phyloP scores from a whole-genome alignment of 208 protist genomes.

The Trypanosoma caninum region DNA sequence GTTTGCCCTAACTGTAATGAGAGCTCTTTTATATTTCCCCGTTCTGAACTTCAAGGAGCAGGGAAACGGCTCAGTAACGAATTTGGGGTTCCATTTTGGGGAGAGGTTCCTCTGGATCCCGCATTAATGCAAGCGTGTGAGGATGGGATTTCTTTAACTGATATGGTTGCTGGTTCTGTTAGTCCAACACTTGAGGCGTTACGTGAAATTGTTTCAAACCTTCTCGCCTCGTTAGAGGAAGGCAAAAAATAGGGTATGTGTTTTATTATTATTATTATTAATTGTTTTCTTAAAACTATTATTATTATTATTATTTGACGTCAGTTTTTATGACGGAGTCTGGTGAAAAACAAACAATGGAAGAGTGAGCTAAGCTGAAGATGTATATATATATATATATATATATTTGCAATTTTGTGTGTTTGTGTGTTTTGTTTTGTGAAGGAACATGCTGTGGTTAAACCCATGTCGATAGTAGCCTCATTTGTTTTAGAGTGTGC shows the following conservation, averaged over 20 bases:
- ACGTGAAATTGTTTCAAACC: slow-evolving; percentile 34
- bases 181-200: slow-evolving; percentile 52
- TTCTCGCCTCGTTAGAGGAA: slow-evolving; percentile 39
- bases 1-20: slow-evolving; percentile 93
- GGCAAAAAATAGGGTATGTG: neutral
- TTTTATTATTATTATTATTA: slow-evolving; percentile 1
- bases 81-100: slow-evolving; percentile 84
- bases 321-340: too few species aligned
- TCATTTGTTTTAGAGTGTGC: slow-evolving; percentile 69
- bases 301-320: neutral
- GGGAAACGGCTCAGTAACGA: slow-evolving; percentile 75
- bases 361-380: too few species aligned
- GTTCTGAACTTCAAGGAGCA: slow-evolving; percentile 44
- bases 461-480: slow-evolving; percentile 51
- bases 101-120: slow-evolving; percentile 88
- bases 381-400: neutral
- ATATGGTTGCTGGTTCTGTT: slow-evolving; percentile 34
- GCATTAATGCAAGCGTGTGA: slow-evolving; percentile 90
- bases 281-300: neutral
- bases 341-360: too few species aligned
- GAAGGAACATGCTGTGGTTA: neutral
- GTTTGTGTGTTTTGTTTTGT: neutral
- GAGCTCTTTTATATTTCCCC: slow-evolving; percentile 92
- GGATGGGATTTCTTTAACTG: slow-evolving; percentile 65
- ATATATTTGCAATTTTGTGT: neutral